Base-by-base conservation (phyloP, 2,329 filamentous ascomycete genomes). In the Colletotrichum euphorbiae region DNA sequence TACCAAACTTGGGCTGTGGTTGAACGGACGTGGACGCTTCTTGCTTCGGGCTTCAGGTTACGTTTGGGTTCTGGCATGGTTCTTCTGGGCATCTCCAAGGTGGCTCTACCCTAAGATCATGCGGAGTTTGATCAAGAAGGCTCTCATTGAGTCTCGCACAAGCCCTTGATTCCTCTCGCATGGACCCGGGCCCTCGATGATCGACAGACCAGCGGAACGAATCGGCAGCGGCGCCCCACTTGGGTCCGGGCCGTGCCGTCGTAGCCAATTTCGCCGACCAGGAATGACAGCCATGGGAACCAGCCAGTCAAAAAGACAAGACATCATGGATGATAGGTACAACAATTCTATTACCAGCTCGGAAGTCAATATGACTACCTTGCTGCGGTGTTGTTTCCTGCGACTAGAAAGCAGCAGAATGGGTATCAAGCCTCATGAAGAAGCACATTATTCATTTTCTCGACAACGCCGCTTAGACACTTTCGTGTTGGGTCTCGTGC, bases 51-150 rank as follows among this genome's bases (percentile, higher is more conserved):
- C 15, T 19, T 13, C 24, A 9, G 59, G 59, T 1, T 55, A 21
- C 3, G 6, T 55, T 7, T 62, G 59, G 59, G 50, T 54, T 9
- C 46, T 54, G 6, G 7, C 8, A 6, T 62, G 59, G 59, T 62
- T 54, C n/a, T 55, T 55, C 11, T 55, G 59, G 59, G 50, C 50
- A 6, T 38, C 17, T 0, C 59, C 59, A n/a, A 38, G 50, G 28
- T 62, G 59, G 59, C 7, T 62, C 5, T 62, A 62, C 24, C 59
- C 59, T 13, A 62, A 62, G 40, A 61, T 21, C 15, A 4, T 61
- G 46, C 12, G 33, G 3, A 11, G 21, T 13, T 42, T 31, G 6
- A 43, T 61, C 12, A 61, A 33, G 36, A 17, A 61, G 21, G 33
- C 33, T 4, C 31, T 61, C 15, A 13, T 31, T 4, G 31, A 61